Evolutionary conservation across 2,329 filamentous ascomycete species (phyloP).

Genomic region (Paraphaeosphaeria minitans): DNA sequence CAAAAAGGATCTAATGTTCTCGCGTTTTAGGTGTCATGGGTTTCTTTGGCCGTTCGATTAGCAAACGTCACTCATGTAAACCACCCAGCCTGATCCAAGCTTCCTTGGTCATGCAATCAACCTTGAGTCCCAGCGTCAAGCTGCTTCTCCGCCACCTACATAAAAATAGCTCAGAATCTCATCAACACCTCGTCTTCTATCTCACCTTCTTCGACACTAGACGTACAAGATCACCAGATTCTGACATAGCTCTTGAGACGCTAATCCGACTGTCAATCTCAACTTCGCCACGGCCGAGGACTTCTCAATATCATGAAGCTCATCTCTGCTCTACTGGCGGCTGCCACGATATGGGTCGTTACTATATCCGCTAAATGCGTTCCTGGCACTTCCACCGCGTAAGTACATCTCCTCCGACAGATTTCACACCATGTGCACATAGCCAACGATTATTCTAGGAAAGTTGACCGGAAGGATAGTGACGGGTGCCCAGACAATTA

Average conservation of each 20-base stretch:
- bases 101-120: too few relatives aligned
- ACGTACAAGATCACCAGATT: too few relatives aligned
- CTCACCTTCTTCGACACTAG: not conserved
- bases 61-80: too few relatives aligned
- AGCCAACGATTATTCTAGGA: too few relatives aligned
- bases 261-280: not conserved
- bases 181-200: not conserved
- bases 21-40: too few relatives aligned
- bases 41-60: too few relatives aligned
- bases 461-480: too few relatives aligned
- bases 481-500: too few relatives aligned
- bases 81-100: too few relatives aligned
- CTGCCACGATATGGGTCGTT: not conserved
- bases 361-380: not conserved
- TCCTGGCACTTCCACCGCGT: not conserved
- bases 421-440: too few relatives aligned
- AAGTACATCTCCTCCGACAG: not conserved
- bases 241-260: not conserved
- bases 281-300: not conserved
- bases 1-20: too few relatives aligned
- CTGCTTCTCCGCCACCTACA: not conserved
- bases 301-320: not conserved
- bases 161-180: not conserved
- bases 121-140: too few relatives aligned
- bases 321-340: not conserved